Base-by-base conservation (phyloP, 2,329 filamentous ascomycete species). In the Neobulgaria alba region DNA sequence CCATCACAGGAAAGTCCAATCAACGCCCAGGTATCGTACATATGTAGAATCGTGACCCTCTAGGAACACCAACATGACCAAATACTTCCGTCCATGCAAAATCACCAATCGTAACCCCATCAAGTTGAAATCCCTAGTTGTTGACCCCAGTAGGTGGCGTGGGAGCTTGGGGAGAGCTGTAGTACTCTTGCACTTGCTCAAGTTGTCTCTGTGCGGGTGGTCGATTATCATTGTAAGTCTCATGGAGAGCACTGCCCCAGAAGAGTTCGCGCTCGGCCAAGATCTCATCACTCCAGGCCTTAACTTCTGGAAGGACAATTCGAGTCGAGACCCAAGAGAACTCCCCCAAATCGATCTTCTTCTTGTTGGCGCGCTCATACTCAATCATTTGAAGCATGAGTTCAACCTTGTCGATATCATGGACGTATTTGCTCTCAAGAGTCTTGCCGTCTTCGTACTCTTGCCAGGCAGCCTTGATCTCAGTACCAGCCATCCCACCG, bases 391-490 rank as follows among this genome's bases (percentile, higher is more conserved):
- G 92, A 57, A 94, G 67, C 46, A 98, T 66, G 50, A 98, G 68
- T 67, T 98, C 92, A 62, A 98, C 79, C 78, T 96, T 96, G 66
- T 98, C 92, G 44, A 98, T 77, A 61, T 98, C 92, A 61, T 98
- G 92, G 32, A 98, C 92, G 49, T 90, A 96, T 46, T 80, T 72
- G 52, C 83, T 85, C 60, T 98, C 90, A 10, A 81, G 66, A 7
- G 92, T 96, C 65, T 81, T 57, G 14, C 79, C 80, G 54, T 92
- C 86, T 63, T 98, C 92, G 59, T 98, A 98, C 63, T 98, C 92
- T 57, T 93, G 82, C 86, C 92, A 98, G 37, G 95, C 73, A 7
- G 72, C 75, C 43, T 81, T 72, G 19, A 98, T 81, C 38, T 89
- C 79, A 39, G 72, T 60, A 3, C 82, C 89, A 0, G 78, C 72